phyloP scores from a whole-genome alignment of 805 yeast genomes.

The Metschnikowia continentalis region DNA sequence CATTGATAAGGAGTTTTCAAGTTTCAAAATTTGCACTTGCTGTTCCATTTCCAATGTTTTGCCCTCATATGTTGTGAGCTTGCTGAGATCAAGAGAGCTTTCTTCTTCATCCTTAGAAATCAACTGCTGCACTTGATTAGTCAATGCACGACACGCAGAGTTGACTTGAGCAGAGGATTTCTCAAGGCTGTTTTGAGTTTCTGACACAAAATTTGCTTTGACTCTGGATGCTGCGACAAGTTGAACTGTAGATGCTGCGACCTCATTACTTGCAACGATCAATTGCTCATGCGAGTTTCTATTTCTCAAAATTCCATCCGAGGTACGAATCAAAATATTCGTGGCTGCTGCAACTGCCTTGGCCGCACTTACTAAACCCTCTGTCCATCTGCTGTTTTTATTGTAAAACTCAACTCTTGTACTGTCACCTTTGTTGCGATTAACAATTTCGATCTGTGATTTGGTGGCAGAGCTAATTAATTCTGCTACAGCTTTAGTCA shows the following conservation, averaged over 20 bases:
- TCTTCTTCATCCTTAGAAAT: constrained; percentile 33
- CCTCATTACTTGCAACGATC: constrained; percentile 87
- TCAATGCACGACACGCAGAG: constrained; percentile 71
- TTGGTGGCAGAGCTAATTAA: constrained; percentile 74
- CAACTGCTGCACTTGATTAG: constrained; percentile 62
- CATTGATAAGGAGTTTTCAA: constrained; percentile 64
- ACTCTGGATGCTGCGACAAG: constrained; percentile 88
- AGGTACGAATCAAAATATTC: constrained; percentile 74
- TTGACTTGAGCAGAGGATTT: constrained; percentile 64
- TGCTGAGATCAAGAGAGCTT: constrained; percentile 58
- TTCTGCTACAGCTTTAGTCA: constrained; percentile 70
- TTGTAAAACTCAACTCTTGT: constrained; percentile 74
- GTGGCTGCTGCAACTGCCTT: constrained; percentile 83
- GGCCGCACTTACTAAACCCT: constrained; percentile 87
- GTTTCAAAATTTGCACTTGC: constrained; percentile 81
- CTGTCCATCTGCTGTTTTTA: constrained; percentile 89
- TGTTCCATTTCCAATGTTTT: constrained; percentile 88
- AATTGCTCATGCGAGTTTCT: constrained; percentile 73
- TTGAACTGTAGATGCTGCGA: constrained; percentile 89
- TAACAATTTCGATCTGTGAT: constrained; percentile 77
- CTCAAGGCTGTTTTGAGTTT: constrained; percentile 73
- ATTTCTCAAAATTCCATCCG: constrained; percentile 72
- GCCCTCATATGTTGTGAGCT: constrained; percentile 70
- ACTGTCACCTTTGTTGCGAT: constrained; percentile 61
- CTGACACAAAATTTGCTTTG: constrained; percentile 71